A percentile compares a stretch with the other conserved stretches of the same genome.
phyloP scores from a whole-genome alignment of 768 basidiomycete species.

The Termitomyces sp. region DNA sequence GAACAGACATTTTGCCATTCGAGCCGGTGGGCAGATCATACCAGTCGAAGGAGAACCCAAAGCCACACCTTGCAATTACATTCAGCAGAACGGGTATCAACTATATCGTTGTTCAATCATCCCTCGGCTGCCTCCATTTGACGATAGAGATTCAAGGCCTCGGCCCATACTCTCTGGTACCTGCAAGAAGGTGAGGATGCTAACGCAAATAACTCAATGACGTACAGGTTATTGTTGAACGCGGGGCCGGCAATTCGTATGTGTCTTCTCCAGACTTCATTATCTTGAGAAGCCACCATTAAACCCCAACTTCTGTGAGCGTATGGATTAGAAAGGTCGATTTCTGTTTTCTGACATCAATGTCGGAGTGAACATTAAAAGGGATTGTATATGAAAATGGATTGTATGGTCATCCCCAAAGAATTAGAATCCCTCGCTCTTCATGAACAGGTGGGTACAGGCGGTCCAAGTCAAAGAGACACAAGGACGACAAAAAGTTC shows the following conservation, averaged over 20 bases:
- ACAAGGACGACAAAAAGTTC: too few relatives aligned
- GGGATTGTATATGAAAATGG: too few relatives aligned
- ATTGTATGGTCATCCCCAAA: too few relatives aligned
- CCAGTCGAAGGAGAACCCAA: conserved; percentile 39
- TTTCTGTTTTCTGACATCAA: too few relatives aligned
- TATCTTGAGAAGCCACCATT: conserved; percentile 18
- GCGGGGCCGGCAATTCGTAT: conserved; percentile 37
- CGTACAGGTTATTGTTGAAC: conserved; percentile 37
- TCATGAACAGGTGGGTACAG: too few relatives aligned
- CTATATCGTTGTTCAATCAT: conserved; percentile 15
- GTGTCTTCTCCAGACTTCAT: conserved; percentile 39
- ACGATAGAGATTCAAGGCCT: conserved; percentile 22
- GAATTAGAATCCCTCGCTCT: too few relatives aligned
- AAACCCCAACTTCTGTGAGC: not conserved
- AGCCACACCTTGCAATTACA: conserved; percentile 38
- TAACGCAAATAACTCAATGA: not conserved
- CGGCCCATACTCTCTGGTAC: conserved; percentile 28
- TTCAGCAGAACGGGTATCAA: conserved; percentile 13
- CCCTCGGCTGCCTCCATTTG: conserved; percentile 25
- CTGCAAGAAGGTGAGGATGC: conserved; percentile 10
- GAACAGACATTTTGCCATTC: conserved; percentile 32
- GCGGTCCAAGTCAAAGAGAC: too few relatives aligned
- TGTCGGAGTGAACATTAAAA: too few relatives aligned
- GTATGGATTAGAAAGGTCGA: too few relatives aligned
- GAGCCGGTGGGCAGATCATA: conserved; percentile 26